Percentiles rank a stretch among this genome's conserved stretches.
phyloP scores from a whole-genome alignment of 768 basidiomycete genomes.

The Wakefieldia striispora region DNA sequence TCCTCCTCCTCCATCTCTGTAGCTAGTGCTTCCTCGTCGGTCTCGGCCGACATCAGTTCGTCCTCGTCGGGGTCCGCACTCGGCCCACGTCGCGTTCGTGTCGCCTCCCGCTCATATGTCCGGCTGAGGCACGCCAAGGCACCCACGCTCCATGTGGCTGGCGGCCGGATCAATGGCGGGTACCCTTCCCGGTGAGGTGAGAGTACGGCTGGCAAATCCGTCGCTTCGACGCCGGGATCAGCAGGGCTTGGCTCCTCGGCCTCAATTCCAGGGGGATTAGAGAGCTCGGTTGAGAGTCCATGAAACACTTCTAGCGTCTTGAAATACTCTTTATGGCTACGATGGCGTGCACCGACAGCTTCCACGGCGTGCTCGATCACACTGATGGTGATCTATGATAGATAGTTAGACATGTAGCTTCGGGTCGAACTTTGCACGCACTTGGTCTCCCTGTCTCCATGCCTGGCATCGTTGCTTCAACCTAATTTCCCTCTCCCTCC shows the following conservation, averaged over 20 bases:
- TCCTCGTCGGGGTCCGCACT: constrained; percentile 21
- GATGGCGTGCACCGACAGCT: constrained; percentile 40
- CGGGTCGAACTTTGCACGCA: constrained; percentile 16
- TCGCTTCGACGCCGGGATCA: constrained; percentile 4
- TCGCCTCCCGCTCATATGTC: constrained; percentile 25
- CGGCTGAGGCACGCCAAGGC: constrained; percentile 15
- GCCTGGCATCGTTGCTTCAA: constrained; percentile 59
- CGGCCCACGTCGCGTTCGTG: constrained; percentile 13
- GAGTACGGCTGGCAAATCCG: constrained; percentile 2
- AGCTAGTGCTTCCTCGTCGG: constrained; percentile 36
- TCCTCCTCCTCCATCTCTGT: constrained; percentile 45
- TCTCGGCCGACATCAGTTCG: constrained; percentile 30
- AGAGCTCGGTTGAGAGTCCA: constrained; percentile 14
- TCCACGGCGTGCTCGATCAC: constrained; percentile 51
- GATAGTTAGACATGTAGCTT: neutral
- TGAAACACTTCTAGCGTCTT: constrained; percentile 27
- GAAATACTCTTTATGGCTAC: constrained; percentile 43
- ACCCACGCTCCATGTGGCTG: constrained; percentile 15
- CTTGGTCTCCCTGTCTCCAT: constrained; percentile 51
- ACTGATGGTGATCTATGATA: constrained; percentile 39
- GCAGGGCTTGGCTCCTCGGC: neutral
- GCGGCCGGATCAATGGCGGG: constrained; percentile 36
- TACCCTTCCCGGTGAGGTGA: constrained; percentile 33
- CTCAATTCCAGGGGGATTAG: neutral
- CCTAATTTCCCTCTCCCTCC: constrained; percentile 56